Evolutionary conservation across 768 basidiomycete genomes (phyloP), one percentile per base, ranked within the genome.

Genomic region (Tylopilus sp.): DNA sequence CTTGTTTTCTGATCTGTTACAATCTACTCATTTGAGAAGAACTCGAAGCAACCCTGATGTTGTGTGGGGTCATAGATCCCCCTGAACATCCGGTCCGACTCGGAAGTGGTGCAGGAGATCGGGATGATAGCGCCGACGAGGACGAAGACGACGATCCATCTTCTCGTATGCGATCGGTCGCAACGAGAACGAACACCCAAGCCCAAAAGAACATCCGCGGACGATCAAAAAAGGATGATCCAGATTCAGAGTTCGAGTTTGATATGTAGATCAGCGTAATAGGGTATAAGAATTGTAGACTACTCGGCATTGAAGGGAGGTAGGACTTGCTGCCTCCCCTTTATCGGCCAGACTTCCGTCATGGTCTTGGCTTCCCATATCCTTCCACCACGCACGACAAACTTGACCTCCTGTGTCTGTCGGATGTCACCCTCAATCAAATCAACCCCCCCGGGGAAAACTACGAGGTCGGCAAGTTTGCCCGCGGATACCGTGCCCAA

Each of bases 221-320:
- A 12, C 60, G 67, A 35, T 61, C 54, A 28, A 74, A 77, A 53
- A 81, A 85, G 55, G 82, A 77, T 39, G 81, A 86, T 60, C 88
- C 86, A 28, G 92, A 92, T 66, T 82, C 81, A 28, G 83, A 85
- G 47, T 88, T 95, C 64, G 89, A 91, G 61, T 83, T 85, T 63
- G 83, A 84, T 60, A 69, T 84, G 71, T 85, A 79, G 69, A 40
- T 30, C 28, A 28, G 8, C 11, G 28, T 28, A 28, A 8, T 28
- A 7, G 28, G 28, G 11, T 28, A 28, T 10, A 28, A 28, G 28
- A 28, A 28, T 28, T 28, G 31, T 31, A 50, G 22, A 53, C 50
- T 65, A 76, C 39, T 75, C 73, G 1, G 68, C 67, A 64, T 87
- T 88, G 44, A 86, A 66, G 6, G 79, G 77, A n/a, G 86, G 83